A percentile compares a stretch with the other conserved stretches of the same genome.
phyloP scores from a whole-genome alignment of 2,329 filamentous ascomycete species.

The Sarocladium strictum region DNA sequence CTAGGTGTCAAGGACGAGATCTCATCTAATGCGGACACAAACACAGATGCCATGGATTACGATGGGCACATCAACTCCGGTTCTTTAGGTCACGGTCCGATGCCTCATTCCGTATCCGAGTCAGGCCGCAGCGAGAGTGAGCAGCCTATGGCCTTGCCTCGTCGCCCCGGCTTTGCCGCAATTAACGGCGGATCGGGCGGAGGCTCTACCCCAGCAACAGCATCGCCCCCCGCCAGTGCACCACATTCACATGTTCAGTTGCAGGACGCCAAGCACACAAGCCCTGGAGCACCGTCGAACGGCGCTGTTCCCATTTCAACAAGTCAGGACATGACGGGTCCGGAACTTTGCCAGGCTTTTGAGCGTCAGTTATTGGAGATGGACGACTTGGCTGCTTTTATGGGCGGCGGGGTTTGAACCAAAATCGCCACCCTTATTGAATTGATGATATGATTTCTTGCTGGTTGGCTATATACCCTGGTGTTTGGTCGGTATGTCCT shows the following conservation, averaged over 20 bases:
- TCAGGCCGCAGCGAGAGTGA: constrained; percentile 42
- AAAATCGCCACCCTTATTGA: not conserved
- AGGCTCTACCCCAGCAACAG: constrained; percentile 39
- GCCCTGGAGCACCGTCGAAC: constrained; percentile 25
- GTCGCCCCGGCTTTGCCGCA: constrained; percentile 49
- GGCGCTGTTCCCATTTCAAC: constrained; percentile 20
- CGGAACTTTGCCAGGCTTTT: constrained; percentile 52
- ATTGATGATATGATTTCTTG: not conserved
- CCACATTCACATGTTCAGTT: not conserved
- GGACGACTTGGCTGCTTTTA: constrained; percentile 56
- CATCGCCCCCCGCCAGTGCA: constrained; percentile 31
- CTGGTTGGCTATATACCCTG: constrained; percentile 1
- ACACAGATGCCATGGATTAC: constrained; percentile 52
- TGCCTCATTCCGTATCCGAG: constrained; percentile 29
- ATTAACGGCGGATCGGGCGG: constrained; percentile 52
- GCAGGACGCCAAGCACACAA: constrained; percentile 30
- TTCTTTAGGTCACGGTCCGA: constrained; percentile 15
- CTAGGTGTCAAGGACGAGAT: constrained; percentile 46
- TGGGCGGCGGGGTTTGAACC: constrained; percentile 51
- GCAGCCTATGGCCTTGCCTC: constrained; percentile 40
- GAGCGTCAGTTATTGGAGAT: constrained; percentile 55
- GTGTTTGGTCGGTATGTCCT: not conserved
- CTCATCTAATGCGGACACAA: constrained; percentile 45
- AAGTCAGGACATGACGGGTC: constrained; percentile 50
- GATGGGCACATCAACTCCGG: constrained; percentile 28